Evolutionary conservation across 148 eudicot species (phyloP).

Genomic region (Cornus suecica): DNA sequence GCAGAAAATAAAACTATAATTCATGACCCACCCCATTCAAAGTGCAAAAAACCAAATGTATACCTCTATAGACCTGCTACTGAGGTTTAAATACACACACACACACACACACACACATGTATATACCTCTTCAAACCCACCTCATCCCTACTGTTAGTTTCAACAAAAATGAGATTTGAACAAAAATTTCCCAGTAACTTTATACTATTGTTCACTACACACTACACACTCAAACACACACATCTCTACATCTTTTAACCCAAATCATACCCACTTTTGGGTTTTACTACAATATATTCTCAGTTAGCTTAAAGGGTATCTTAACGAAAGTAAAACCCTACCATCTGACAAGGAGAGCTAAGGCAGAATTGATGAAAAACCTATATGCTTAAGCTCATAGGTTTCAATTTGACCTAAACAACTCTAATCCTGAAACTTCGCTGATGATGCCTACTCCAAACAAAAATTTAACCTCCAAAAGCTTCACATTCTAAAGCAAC

Average conservation of each 20-base stretch:
- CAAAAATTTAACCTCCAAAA: background rate
- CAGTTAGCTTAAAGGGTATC: background rate
- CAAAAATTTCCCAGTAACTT: too few relatives aligned
- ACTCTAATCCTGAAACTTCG: background rate
- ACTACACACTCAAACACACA: too few relatives aligned
- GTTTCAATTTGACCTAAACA: background rate
- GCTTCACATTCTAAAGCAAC: background rate
- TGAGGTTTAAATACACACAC: too few relatives aligned
- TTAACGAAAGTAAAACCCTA: background rate
- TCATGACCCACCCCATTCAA: background rate
- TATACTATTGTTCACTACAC: too few relatives aligned
- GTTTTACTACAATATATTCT: background rate
- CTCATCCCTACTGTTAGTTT: too few relatives aligned
- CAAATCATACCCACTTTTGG: too few relatives aligned
- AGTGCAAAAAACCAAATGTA: background rate
- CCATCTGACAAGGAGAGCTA: background rate
- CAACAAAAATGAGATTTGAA: too few relatives aligned
- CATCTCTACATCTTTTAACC: too few relatives aligned
- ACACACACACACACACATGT: too few relatives aligned
- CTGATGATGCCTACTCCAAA: background rate
- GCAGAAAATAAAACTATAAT: constrained; percentile 16
- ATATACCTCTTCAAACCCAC: background rate
- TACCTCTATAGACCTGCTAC: background rate
- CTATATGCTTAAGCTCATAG: background rate
- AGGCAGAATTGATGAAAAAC: background rate